Evolutionary conservation across 352 stramenopile genomes (phyloP), one percentile per base, ranked within the genome.

Genomic region (Phytophthora ramorum): DNA sequence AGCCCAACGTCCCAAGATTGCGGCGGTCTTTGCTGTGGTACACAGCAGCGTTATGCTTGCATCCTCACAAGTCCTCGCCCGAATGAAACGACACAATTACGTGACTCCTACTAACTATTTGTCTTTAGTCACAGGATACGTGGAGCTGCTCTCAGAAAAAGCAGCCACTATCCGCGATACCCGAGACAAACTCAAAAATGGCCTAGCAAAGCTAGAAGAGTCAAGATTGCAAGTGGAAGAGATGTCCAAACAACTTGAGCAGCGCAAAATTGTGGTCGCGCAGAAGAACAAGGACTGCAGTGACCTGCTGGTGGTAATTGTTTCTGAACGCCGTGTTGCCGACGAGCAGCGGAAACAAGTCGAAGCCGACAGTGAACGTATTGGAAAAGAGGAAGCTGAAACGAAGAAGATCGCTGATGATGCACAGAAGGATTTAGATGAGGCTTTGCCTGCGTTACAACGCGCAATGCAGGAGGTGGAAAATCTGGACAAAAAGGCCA

Each of bases 371-470:
- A 95, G 85, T 41, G 91, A 98, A 20, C 83, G 91, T 20, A 98
- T 98, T 41, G 66, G 30, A 0, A 95, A 96, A 50, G 96, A 98
- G 58, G 96, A 97, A 40, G 80, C 73, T 6, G 92, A 98, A 61
- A 98, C 90, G 2, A 96, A 98, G 70, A 93, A 95, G 19, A 99
- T 99, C 55, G 93, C 94, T 8, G 90, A 98, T 32, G 96, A 99
- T 58, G 96, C 96, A 0, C 88, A 98, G 58, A 93, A 92, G n/a
- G 96, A 99, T 71, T 74, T 99, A 10, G 92, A 97, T 16, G 91
- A 98, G 60, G 96, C 96, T 7, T 76, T 99, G 16, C 96, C 96
- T 8, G 94, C 92, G 16, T 75, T 99, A 2, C 90, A 98, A 59
- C 82, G 87, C 1, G 96, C 96, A 8, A 98, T 98, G 90, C 54